Conservation (phyloP, 495 filamentous ascomycete genomes). For the Podospora pseudocomata region DNA sequence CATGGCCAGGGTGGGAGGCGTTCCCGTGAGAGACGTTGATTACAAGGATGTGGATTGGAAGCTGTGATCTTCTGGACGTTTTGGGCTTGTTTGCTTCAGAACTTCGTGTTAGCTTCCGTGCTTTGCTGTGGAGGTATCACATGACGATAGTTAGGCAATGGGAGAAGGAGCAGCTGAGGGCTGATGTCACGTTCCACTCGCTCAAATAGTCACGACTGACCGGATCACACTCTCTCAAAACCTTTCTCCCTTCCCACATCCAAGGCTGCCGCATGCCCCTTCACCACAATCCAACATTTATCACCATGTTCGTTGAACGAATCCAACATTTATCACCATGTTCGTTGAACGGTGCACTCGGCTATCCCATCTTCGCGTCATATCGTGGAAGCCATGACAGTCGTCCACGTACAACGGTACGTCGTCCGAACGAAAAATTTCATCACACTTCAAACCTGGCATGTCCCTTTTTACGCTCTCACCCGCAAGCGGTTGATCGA, state of each 20-base stretch:
- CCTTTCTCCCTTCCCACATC: background rate
- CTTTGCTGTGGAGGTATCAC: background rate
- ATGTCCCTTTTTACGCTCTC: background rate
- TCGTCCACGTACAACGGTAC: background rate
- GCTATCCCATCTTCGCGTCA: background rate
- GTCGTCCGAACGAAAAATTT: background rate
- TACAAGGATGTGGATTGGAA: slow-evolving; percentile 17
- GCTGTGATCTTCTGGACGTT: background rate
- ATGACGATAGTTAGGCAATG: background rate
- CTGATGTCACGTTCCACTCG: background rate
- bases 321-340: background rate
- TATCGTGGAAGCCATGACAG: background rate
- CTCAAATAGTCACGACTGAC: background rate
- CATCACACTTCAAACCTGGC: background rate
- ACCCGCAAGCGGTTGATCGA: background rate
- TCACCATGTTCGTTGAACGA: background rate
- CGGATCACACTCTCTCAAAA: background rate
- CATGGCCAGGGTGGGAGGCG: slow-evolving; percentile 4
- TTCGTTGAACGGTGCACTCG: background rate
- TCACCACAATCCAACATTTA: background rate
- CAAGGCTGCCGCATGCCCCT: background rate
- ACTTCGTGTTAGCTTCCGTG: background rate
- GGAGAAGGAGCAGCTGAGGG: background rate
- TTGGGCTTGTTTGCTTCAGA: background rate
- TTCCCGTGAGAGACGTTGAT: slow-evolving; percentile 18